Percentiles rank a stretch among this genome's conserved stretches.
phyloP scores from a whole-genome alignment of 305 asterid species.

The Fraxinus paxiana region DNA sequence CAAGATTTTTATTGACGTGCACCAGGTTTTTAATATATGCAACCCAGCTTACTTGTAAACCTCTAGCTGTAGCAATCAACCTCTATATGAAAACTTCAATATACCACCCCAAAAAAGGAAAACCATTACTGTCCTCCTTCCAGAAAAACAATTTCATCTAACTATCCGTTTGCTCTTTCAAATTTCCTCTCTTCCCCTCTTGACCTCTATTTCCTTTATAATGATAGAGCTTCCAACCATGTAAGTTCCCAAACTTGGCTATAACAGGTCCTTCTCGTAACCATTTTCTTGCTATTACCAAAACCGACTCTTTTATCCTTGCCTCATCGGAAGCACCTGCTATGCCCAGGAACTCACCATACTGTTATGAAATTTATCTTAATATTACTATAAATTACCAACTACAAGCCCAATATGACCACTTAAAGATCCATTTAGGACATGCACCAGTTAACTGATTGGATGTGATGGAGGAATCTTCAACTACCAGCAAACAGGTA shows the following conservation, averaged over 20 bases:
- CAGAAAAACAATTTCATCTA: not conserved
- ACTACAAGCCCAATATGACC: not conserved
- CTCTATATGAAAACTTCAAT: not conserved
- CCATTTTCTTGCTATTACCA: not conserved
- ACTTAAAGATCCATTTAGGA: not conserved
- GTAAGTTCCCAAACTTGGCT: not conserved
- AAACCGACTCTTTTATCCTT: not conserved
- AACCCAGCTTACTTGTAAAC: not conserved
- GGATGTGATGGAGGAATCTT: not conserved
- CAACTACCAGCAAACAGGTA: not conserved
- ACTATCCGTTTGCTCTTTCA: not conserved
- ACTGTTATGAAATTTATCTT: not conserved
- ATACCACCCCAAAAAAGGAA: not conserved
- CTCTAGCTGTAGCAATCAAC: not conserved
- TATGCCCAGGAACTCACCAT: not conserved
- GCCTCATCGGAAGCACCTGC: not conserved
- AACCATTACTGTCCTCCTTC: not conserved
- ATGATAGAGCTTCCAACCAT: not conserved
- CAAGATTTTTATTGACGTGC: not conserved
- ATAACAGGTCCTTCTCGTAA: not conserved
- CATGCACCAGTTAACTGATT: not conserved
- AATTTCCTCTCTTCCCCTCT: slow-evolving; percentile 2
- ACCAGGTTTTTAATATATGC: not conserved
- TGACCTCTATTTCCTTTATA: not conserved
- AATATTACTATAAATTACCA: not conserved